These are phyloP conservation scores for Taphrina flavorubra DNA, from an alignment of 1,139 yeast species.

Conservation along the genomic window DNA sequence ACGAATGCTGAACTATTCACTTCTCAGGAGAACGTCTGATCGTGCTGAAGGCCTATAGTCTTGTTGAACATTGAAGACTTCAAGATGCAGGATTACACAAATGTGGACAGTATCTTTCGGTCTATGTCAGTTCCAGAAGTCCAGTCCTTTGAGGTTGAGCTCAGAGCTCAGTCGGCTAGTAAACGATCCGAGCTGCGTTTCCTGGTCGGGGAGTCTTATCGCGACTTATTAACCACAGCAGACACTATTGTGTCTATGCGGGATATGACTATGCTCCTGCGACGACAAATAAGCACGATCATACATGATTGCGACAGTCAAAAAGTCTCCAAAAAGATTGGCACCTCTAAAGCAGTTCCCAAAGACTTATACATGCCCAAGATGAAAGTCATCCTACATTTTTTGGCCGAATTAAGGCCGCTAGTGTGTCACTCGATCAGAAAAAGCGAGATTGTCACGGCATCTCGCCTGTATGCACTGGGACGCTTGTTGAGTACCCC, in stretches of 20 bases:
- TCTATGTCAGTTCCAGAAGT: conserved; percentile 9
- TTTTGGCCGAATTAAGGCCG: conserved; percentile 11
- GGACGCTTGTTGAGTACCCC: conserved; percentile 7
- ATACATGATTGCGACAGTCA: conserved; percentile 24
- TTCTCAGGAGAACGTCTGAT: too few relatives aligned
- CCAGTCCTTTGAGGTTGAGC: conserved; percentile 26
- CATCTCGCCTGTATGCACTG: conserved; percentile 16
- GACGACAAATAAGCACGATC: conserved; percentile 8
- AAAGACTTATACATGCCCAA: not conserved
- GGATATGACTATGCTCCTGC: conserved; percentile 13
- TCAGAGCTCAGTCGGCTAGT: conserved; percentile 20
- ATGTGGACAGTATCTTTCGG: conserved; percentile 23
- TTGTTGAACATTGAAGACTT: not conserved
- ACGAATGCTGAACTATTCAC: too few relatives aligned
- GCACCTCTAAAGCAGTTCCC: not conserved
- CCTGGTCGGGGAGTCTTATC: conserved; percentile 36
- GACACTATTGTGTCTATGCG: conserved; percentile 36
- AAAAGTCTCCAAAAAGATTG: not conserved
- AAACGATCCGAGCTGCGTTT: conserved; percentile 29
- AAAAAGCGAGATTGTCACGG: conserved; percentile 15
- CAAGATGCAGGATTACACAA: not conserved
- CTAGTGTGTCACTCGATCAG: conserved; percentile 8
- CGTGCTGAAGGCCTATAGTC: too few relatives aligned
- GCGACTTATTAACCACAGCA: conserved; percentile 35
- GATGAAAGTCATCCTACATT: not conserved